Evolutionary conservation across 2,329 filamentous ascomycete species (phyloP), one percentile per base, ranked within the genome.

Genomic region (Didymella lethalis): DNA sequence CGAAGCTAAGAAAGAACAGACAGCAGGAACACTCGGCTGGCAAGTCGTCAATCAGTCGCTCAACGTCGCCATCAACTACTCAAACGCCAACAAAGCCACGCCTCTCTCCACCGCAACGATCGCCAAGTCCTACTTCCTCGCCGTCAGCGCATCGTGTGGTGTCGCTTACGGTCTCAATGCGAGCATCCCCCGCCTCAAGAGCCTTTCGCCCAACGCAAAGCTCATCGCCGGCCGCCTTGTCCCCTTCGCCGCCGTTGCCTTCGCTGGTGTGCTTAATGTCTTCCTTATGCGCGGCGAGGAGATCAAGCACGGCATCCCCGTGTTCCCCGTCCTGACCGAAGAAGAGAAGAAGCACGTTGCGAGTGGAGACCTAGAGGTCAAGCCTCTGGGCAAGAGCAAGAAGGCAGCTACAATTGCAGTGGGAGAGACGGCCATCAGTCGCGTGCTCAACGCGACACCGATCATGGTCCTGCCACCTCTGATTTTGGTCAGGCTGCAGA

Each of bases 281-380:
- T 96, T 97, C 79, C 86, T 99, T 54, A 99, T 99, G 95, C 92
- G 95, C 59, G 90, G 92, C 64, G 94, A 97, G 78, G 95, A 99
- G 81, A 98, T 99, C 70, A 86, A 91, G 72, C 87, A 86, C 61
- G 95, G 95, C 51, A 99, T 99, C 72, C 92, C 98, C 77, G 88
- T 99, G 36, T 97, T 90, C 78, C 93, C 93, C 1, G 88, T 92
- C 7, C 84, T 93, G 11, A 89, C 88, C 2, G 88, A 88, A 4
- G 84, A 83, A 16, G 88, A 93, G 74, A 91, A 88, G 78, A 79
- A 77, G 48, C 82, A 84, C 75, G 87, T 83, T 79, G 84, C 91
- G 72, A 88, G 88, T 65, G 84, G 84, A 23, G 87, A 90, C 14
- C 49, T 71, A 25, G 61, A 77, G 56, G 82, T 91, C 49, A 79